phyloP scores from a whole-genome alignment of 441 rosid species.

The Dalechampia spathulata region DNA sequence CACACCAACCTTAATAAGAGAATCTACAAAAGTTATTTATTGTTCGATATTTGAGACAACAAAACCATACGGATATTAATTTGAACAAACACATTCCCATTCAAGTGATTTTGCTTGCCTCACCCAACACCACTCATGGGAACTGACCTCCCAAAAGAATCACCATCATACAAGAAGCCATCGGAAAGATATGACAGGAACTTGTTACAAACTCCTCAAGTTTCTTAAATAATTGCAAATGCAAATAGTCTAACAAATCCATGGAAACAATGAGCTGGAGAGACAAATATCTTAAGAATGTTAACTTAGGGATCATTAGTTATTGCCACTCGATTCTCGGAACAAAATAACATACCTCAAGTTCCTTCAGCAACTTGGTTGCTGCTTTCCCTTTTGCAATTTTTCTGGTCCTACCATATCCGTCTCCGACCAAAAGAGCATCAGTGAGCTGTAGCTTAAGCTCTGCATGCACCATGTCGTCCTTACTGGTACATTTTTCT shows the following conservation, averaged over 20 bases:
- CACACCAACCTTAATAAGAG: not conserved
- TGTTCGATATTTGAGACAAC: too few species aligned
- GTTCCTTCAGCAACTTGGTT: slow-evolving; percentile 56
- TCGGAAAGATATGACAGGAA: not conserved
- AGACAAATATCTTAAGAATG: not conserved
- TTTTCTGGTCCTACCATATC: slow-evolving; percentile 54
- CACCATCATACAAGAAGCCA: not conserved
- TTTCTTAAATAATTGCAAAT: not conserved
- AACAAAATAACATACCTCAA: slow-evolving; percentile 47
- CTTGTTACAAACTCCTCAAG: not conserved
- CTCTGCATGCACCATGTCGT: slow-evolving; percentile 47
- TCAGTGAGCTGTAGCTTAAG: slow-evolving; percentile 65
- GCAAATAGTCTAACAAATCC: not conserved
- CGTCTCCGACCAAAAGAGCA: slow-evolving; percentile 55
- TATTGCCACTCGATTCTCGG: not conserved
- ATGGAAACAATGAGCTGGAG: not conserved
- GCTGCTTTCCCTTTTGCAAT: slow-evolving; percentile 85
- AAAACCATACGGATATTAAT: too few species aligned
- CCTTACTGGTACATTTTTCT: slow-evolving; percentile 33
- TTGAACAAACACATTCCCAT: not conserved
- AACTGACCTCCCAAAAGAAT: not conserved
- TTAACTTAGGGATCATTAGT: not conserved
- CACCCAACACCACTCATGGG: too few species aligned
- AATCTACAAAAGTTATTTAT: too few species aligned
- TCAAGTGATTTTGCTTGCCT: not conserved